Base-by-base conservation (phyloP, 208 protist species). In the Acanthamoeba healyi region DNA sequence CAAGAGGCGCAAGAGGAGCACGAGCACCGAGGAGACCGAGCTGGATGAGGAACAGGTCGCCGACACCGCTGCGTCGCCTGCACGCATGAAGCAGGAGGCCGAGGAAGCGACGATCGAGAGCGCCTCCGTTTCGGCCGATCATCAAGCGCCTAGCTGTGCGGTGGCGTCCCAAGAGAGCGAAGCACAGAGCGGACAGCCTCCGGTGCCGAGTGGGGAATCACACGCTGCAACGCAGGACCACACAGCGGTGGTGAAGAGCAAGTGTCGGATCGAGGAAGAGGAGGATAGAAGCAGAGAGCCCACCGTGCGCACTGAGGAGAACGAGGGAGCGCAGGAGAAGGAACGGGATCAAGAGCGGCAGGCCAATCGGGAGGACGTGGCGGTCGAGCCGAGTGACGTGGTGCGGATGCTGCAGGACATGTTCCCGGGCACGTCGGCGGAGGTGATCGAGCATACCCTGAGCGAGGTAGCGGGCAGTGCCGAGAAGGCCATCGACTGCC, bases 401-500 rank as follows among this genome's bases (percentile, higher is more conserved):
- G 54, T 61, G 54, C 54, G 54, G 29, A 61, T 61, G 54, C 54
- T 61, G 54, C 54, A 61, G 24, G 54, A 61, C 54, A 61, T 61
- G 54, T 61, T 61, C 29, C 54, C 54, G 54, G 54, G 54, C 54
- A 61, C 54, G 29, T 61, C 54, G 29, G 54, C 54, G 24, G 24
- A 61, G 54, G 54, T 61, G 24, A 61, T 61, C 24, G 54, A 61
- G 54, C 54, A 61, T 24, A 61, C 54, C 54, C 54, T 61, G 54
- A 26, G 54, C 54, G 54, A 61, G 54, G 54, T 61, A 9, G 54
- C 22, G 24, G 54, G 54, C 54, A 61, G 54, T 24, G 29, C 54
- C 54, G 54, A 61, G 54, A 61, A 61, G 54, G 54, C 54, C 54
- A 61, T 61, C 54, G 54, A 61, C 54, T 61, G 54, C 54, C 54